Evolutionary conservation across 73 alveolate genomes (phyloP), one percentile per base, ranked within the genome.

Genomic region (Paramecium pentaurelia): DNA sequence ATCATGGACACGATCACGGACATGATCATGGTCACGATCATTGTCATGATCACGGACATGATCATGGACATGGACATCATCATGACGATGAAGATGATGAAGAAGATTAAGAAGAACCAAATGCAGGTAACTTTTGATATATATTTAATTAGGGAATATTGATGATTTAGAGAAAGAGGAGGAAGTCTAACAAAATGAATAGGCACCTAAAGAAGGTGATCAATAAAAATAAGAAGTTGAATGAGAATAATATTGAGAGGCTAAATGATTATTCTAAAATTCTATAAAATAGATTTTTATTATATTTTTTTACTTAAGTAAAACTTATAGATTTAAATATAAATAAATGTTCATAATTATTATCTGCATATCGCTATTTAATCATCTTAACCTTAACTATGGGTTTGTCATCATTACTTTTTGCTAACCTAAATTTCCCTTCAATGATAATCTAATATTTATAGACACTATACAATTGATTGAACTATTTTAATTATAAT

Each of bases 1-100:
- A 93, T 18, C 96, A 94, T 37, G 92, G 58, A 2, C 86, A 84
- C 8, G 96, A 94, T 83, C 96, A 94, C 3, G 96, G 77, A 32
- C 95, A 93, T 54, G 93, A 60, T 27, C 95, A 89, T 8, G 47
- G 11, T 4, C 47, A 38, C 11, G 47, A 8, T 38, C 47, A 38
- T 8, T 8, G 11, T 7, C 49, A 40, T 10, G 49, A 40, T 40
- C 49, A 40, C 49, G 10, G 49, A 8, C 49, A 40, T 40, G 49
- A 8, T 7, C 49, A 40, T 10, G 16, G 3, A 7, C 49, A 40
- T 40, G 45, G 45, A 38, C 45, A 38, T 38, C 45, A 38, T 38
- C 45, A 38, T 4, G 49, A 40, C 2, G 49, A 40, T 6, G 49
- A 40, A 8, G 49, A 40, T 40, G 49, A 40, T 7, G 49, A 40